Evolutionary conservation across 202 grass and related monocot species (phyloP).

Genomic region (Brachypodium distachyon): DNA sequence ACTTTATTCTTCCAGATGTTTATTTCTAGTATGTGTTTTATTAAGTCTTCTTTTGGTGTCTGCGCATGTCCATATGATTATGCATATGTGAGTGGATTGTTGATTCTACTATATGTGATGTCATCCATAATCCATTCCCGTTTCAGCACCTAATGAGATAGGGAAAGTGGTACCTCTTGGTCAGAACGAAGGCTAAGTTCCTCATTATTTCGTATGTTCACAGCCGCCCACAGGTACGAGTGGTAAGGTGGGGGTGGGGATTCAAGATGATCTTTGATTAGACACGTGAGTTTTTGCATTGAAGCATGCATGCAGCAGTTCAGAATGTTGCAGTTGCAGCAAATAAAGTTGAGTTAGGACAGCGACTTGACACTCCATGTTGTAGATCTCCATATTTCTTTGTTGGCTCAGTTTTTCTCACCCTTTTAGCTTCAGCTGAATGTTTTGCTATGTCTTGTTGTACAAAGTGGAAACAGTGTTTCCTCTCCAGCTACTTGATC

Average conservation of each 20-base stretch:
- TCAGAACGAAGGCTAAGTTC: too few relatives aligned
- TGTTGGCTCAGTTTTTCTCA: neutral
- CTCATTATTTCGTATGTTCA: too few relatives aligned
- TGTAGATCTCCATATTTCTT: neutral
- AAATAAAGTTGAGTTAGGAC: neutral
- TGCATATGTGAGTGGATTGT: too few relatives aligned
- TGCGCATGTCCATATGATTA: too few relatives aligned
- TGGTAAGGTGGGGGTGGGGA: too few relatives aligned
- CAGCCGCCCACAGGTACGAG: too few relatives aligned
- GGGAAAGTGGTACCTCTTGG: too few relatives aligned
- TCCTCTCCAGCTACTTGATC: neutral
- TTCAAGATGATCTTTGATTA: too few relatives aligned
- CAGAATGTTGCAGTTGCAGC: neutral
- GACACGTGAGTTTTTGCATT: too few relatives aligned
- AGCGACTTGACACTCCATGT: neutral
- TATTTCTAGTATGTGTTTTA: neutral
- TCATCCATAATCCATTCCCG: too few relatives aligned
- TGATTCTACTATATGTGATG: neutral
- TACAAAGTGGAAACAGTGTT: neutral
- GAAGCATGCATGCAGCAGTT: neutral
- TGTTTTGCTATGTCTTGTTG: neutral
- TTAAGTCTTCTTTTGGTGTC: neutral
- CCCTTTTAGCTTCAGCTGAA: neutral
- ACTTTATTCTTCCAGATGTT: neutral
- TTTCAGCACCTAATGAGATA: too few relatives aligned